Percentiles rank a stretch among this genome's conserved stretches.
These are phyloP conservation scores for Salvia hispanica DNA, from an alignment of 257 asterid genomes.

Conservation along the genomic window DNA sequence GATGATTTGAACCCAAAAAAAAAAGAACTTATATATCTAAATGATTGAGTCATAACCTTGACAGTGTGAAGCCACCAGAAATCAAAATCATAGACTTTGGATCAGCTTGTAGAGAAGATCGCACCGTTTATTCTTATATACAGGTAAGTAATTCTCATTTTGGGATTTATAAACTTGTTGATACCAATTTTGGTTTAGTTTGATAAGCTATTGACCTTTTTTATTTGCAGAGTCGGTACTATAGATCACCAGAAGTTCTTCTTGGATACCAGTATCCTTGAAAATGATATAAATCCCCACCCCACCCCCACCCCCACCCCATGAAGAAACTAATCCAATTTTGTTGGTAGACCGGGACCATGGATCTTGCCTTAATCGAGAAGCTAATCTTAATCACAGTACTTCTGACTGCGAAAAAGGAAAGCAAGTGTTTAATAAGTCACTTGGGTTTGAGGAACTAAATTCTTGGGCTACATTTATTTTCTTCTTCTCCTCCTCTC, in stretches of 20 bases:
- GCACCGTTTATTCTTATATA: constrained; percentile 93
- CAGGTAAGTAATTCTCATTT: constrained; percentile 56
- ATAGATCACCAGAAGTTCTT: constrained; percentile 97
- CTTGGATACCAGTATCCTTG: constrained; percentile 99
- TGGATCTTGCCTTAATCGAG: constrained; percentile 19
- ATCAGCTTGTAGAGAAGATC: constrained; percentile 97
- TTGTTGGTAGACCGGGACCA: constrained; percentile 19
- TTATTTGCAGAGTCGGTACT: constrained; percentile 89
- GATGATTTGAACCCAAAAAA: constrained; percentile 31
- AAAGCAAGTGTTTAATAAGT: constrained; percentile 22
- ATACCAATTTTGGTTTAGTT: constrained; percentile 24
- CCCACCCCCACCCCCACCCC: background rate
- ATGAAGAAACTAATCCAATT: background rate
- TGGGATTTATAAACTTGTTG: constrained; percentile 25
- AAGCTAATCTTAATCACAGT: constrained; percentile 14
- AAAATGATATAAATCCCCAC: constrained; percentile 24
- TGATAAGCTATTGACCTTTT: constrained; percentile 31
- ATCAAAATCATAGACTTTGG: constrained; percentile 97
- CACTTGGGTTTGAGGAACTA: constrained; percentile 11
- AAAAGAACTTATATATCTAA: constrained; percentile 29
- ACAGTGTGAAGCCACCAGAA: constrained; percentile 92
- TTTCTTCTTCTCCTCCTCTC: constrained; percentile 8
- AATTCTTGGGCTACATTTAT: constrained; percentile 16
- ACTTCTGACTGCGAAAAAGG: constrained; percentile 12
- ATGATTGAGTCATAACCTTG: constrained; percentile 39